Conservation (phyloP, 495 filamentous ascomycete species). For the Darksidea phi region DNA sequence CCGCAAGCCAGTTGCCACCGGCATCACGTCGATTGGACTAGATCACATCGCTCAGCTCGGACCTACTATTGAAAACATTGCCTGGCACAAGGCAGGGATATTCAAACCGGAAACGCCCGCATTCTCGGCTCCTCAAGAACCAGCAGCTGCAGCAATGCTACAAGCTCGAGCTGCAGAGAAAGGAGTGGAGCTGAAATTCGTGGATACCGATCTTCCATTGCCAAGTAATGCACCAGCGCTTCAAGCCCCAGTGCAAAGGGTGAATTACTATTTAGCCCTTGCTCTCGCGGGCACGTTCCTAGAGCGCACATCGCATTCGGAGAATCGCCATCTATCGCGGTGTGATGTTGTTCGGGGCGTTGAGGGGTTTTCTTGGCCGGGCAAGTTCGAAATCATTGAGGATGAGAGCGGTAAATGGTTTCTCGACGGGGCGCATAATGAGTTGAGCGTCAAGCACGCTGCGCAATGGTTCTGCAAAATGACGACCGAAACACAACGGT, state of each 20-base stretch:
- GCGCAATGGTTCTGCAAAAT: constrained; percentile 47
- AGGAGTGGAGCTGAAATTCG: constrained; percentile 16
- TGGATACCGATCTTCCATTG: constrained; percentile 26
- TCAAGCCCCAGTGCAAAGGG: constrained; percentile 43
- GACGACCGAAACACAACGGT: neutral
- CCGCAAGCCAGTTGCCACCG: constrained; percentile 30
- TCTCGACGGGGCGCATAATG: constrained; percentile 54
- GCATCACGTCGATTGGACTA: constrained; percentile 34
- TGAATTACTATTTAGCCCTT: constrained; percentile 48
- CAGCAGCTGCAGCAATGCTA: constrained; percentile 4
- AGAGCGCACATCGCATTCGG: constrained; percentile 7
- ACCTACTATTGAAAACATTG: constrained; percentile 35
- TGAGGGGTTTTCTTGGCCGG: constrained; percentile 46
- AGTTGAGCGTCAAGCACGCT: constrained; percentile 46
- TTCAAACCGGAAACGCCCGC: constrained; percentile 33
- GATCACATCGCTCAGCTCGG: constrained; percentile 35
- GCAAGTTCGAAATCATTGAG: constrained; percentile 48
- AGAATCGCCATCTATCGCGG: neutral
- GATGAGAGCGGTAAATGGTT: constrained; percentile 45
- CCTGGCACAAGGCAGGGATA: constrained; percentile 41
- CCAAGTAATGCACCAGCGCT: constrained; percentile 36
- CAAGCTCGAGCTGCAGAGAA: constrained; percentile 23
- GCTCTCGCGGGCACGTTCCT: constrained; percentile 18
- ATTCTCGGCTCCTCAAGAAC: constrained; percentile 22
- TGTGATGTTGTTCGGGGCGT: constrained; percentile 43